Base-by-base conservation (phyloP, 768 basidiomycete species). In the Coprinopsis marcescibilis region DNA sequence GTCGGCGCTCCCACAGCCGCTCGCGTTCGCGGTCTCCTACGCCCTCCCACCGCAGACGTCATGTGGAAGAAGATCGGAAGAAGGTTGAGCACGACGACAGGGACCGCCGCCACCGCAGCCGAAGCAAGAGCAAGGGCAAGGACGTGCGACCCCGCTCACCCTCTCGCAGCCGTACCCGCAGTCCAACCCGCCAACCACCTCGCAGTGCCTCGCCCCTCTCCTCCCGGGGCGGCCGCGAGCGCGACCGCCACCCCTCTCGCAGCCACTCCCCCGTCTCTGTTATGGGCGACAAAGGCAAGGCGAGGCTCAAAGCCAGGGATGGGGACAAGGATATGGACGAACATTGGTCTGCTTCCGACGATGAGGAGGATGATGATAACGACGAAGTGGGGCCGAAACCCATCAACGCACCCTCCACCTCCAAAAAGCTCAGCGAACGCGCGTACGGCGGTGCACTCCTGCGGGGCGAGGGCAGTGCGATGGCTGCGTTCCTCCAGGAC, bases 401-500 rank as follows among this genome's bases (percentile, higher is more conserved):
- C n/a, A 57, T 78, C 0, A 29, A 56, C 27, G 75, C 70, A 49
- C 55, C 61, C 20, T 68, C 53, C 25, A 50, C 67, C 4, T 69
- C 69, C 48, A 81, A 76, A 55, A 78, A 71, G 58, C 58, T 84
- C 38, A 87, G 89, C 67, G 89, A 89, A 57, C 80, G 92, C 19
- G 78, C 86, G 36, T 99, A 92, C 60, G 91, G 92, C 52, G 80
- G 93, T 49, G 86, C 89, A 23, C 73, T 99, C 41, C 77, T 93
- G 10, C 88, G 88, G 3, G 96, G 96, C 43, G 96, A 99, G 75
- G 96, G 92, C 42, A 86, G 85, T 53, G 96, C 96, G 29, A 98
- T 99, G 93, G 96, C 96, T 1, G 90, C 91, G 34, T 99, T 87
- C 77, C 77, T 97, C 46, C 75, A 88, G 60, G 95, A 96, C 2